Evolutionary conservation across 805 yeast species (phyloP), one percentile per base, ranked within the genome.

Genomic region (Candida berthetii): DNA sequence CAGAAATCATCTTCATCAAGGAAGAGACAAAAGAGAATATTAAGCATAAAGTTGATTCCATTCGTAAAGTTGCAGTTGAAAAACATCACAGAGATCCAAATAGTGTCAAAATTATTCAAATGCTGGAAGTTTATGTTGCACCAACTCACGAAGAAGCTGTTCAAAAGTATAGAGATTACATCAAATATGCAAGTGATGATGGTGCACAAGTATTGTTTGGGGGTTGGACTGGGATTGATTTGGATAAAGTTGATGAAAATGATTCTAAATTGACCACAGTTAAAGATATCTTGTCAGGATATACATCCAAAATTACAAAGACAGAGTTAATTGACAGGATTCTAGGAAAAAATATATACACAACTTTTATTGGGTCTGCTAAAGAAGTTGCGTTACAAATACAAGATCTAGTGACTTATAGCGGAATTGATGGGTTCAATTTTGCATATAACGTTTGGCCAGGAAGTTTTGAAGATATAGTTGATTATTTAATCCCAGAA

Each of bases 351-450:
- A n/a, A n/a, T n/a, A n/a, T n/a, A n/a, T n/a, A n/a, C n/a, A 50
- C 58, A 20, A 20, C 58, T 47, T 38, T 46, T 13, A 36, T 42
- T 36, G 73, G 73, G 2, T 58, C 66, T 20, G 55, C 68, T 4
- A 46, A 50, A 33, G 63, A 61, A 31, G 69, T 68, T 11, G 70
- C 70, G 3, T 66, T 67, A 42, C 58, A 61, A 36, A 55, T 68
- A 32, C 66, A 66, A 45, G 44, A 54, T 38, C 68, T 71, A 70
- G 65, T 64, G 7, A 67, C 65, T 19, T 49, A 56, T 11, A 57
- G 68, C 7, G 68, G 59, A 35, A 58, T 68, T 11, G 73, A 68
- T 43, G 73, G 73, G 1, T 68, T 68, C 48, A 68, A 68, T 41
- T 55, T 68, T 37, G 62, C 68, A 4, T 64, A 68, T 46, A 60